Percentiles rank a stretch among this genome's conserved stretches.
phyloP scores from a whole-genome alignment of 192 early-diverging fungal species.

The Rhizophagus clarus region DNA sequence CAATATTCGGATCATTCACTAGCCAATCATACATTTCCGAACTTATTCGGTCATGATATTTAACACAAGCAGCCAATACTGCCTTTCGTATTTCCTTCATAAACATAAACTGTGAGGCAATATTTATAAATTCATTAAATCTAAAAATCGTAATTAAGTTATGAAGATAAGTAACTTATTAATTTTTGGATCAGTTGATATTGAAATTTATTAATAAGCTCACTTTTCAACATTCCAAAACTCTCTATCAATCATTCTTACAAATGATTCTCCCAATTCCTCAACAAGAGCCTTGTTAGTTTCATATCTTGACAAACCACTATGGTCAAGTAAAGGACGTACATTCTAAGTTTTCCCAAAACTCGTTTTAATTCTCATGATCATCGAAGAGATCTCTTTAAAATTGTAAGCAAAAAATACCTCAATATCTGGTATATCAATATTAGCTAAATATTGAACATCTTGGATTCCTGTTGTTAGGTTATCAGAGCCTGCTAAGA shows the following conservation, averaged over 20 bases:
- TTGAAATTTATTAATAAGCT: background rate
- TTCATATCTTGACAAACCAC: slow-evolving; percentile 9
- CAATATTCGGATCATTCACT: background rate
- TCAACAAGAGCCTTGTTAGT: slow-evolving; percentile 19
- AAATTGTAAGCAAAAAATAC: background rate
- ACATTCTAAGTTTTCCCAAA: slow-evolving; percentile 5
- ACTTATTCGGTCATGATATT: slow-evolving; percentile 15
- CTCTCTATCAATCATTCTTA: slow-evolving; percentile 11
- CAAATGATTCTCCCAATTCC: background rate
- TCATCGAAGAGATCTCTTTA: background rate
- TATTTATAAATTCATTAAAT: slow-evolving; percentile 11
- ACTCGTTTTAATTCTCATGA: background rate
- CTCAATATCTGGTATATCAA: background rate
- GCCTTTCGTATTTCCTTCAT: background rate
- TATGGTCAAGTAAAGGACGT: slow-evolving; percentile 27
- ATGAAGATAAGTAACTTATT: background rate
- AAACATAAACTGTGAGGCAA: background rate
- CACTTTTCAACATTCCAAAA: slow-evolving; percentile 23
- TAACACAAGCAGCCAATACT: slow-evolving; percentile 11
- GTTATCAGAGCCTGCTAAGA: background rate
- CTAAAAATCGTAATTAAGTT: background rate
- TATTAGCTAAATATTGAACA: background rate
- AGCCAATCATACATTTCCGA: background rate
- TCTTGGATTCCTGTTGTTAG: background rate
- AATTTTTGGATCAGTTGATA: background rate